These are phyloP conservation scores for Podospora australis DNA, from an alignment of 495 filamentous ascomycete genomes.

Conservation along the genomic window DNA sequence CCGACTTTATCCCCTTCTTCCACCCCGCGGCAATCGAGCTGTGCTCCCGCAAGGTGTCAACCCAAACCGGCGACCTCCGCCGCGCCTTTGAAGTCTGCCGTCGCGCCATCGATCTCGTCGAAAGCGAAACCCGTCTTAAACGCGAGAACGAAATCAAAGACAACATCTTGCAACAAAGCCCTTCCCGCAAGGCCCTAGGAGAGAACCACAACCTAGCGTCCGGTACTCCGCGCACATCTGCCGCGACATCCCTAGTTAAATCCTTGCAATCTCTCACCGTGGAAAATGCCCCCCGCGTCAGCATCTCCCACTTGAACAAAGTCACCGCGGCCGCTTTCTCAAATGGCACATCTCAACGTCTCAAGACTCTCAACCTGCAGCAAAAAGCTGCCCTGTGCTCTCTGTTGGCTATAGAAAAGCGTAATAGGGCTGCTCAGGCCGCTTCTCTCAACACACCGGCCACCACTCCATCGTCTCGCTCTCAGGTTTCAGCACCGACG, in stretches of 20 bases:
- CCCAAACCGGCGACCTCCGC: slow-evolving; percentile 87
- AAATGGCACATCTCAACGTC: slow-evolving; percentile 72
- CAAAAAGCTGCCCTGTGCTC: slow-evolving; percentile 94
- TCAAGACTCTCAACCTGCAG: slow-evolving; percentile 84
- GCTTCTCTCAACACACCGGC: slow-evolving; percentile 6
- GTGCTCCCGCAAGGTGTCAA: slow-evolving; percentile 87
- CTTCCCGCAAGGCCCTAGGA: slow-evolving; percentile 35
- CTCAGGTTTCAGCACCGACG: slow-evolving; percentile 53
- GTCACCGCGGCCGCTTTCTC: slow-evolving; percentile 81
- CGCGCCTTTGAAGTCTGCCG: slow-evolving; percentile 94
- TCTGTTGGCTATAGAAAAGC: slow-evolving; percentile 71
- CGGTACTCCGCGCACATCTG: slow-evolving; percentile 28
- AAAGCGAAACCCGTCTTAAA: slow-evolving; percentile 69
- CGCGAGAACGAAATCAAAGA: slow-evolving; percentile 49
- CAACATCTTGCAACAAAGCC: slow-evolving; percentile 40
- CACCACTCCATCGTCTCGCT: slow-evolving; percentile 19
- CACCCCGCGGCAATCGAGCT: slow-evolving; percentile 91
- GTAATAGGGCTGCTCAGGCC: slow-evolving; percentile 50
- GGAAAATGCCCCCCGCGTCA: slow-evolving; percentile 80
- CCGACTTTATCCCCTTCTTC: slow-evolving; percentile 73
- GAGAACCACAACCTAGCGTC: slow-evolving; percentile 43
- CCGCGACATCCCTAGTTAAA: slow-evolving; percentile 29
- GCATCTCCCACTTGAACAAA: slow-evolving; percentile 82
- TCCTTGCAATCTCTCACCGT: slow-evolving; percentile 54
- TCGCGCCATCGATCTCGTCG: slow-evolving; percentile 81